phyloP scores from a whole-genome alignment of 257 asterid species.

The Marsdenia floribunda region DNA sequence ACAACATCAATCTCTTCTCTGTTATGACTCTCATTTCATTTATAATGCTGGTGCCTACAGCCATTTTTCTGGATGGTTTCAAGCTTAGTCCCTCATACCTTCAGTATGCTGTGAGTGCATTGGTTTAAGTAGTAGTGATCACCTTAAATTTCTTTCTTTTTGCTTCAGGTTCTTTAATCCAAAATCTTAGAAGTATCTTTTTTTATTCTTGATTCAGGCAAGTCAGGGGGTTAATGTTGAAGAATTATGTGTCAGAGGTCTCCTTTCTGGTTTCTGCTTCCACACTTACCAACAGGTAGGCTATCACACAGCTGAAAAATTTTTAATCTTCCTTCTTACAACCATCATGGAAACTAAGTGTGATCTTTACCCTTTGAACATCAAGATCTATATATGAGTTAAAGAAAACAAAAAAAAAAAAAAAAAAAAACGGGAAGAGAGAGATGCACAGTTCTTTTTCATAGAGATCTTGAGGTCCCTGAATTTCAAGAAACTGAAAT shows the following conservation, averaged over 20 bases:
- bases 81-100: conserved; percentile 66
- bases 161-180: background rate
- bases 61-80: conserved; percentile 63
- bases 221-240: conserved; percentile 58
- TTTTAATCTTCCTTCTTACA: background rate
- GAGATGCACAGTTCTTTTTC: too few species aligned
- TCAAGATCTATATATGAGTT: too few species aligned
- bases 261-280: conserved; percentile 78
- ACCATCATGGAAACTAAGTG: too few species aligned
- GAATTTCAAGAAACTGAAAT: background rate
- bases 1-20: conserved; percentile 79
- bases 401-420: too few species aligned
- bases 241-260: conserved; percentile 48
- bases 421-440: too few species aligned
- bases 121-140: background rate
- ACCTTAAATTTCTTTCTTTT: conserved; percentile 1
- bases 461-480: too few species aligned
- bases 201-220: conserved; percentile 39
- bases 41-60: conserved; percentile 54
- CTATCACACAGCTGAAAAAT: background rate
- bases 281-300: conserved; percentile 82
- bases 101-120: conserved; percentile 53
- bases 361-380: too few species aligned
- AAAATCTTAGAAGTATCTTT: background rate
- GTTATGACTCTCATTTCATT: conserved; percentile 66